Conservation (phyloP, 371 early-diverging fungal genomes). For the Apophysomyces ossiformis region DNA sequence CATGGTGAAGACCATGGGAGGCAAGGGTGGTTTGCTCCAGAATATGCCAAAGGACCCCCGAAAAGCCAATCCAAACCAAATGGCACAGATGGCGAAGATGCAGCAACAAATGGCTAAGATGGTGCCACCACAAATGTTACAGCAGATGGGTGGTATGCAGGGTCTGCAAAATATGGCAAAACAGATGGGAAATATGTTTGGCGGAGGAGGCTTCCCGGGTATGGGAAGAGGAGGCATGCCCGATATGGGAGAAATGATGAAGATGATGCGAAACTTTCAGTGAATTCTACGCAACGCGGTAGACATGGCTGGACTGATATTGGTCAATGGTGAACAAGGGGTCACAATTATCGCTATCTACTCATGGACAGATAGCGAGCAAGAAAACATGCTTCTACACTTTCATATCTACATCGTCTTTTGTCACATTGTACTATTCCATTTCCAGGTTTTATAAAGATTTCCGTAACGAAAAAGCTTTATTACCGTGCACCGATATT, state of each 20-base stretch:
- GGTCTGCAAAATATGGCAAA: conserved; percentile 85
- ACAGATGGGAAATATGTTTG: conserved; percentile 66
- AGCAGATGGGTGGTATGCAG: conserved; percentile 79
- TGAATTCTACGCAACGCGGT: conserved; percentile 1
- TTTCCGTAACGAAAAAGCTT: no score
- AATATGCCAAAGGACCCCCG: conserved; percentile 62
- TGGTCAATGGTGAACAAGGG: no score
- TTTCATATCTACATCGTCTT: no score
- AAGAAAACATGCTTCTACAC: no score
- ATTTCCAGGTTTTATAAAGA: no score
- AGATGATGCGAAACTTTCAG: conserved; percentile 46
- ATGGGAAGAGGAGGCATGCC: conserved; percentile 61
- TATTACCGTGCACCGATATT: no score
- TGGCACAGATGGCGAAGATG: conserved; percentile 70
- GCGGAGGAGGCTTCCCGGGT: conserved; percentile 57
- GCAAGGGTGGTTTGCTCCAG: conserved; percentile 84
- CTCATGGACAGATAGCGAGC: no score
- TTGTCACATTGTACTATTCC: no score
- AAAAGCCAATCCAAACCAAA: conserved; percentile 57
- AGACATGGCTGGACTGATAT: no score
- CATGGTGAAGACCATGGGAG: conserved; percentile 98
- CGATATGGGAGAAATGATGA: conserved; percentile 76
- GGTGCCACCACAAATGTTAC: conserved; percentile 76
- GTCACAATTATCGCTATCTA: no score
- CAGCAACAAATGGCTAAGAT: conserved; percentile 73